Evolutionary conservation across 257 asterid species (phyloP).

Genomic region (Scutellaria baicalensis): DNA sequence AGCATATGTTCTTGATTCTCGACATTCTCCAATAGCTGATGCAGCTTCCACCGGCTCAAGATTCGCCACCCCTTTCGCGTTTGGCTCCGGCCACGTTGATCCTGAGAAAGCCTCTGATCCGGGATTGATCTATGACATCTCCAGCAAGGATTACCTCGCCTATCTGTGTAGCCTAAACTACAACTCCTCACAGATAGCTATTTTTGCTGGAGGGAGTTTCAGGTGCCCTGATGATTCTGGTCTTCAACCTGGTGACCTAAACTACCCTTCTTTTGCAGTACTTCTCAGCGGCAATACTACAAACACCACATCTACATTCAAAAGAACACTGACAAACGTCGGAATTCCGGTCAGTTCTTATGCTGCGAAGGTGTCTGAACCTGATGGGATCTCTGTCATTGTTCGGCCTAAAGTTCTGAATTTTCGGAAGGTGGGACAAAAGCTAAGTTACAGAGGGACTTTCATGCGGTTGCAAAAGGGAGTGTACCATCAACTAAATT

Average conservation of each 20-base stretch:
- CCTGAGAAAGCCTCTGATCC: slow-evolving; percentile 64
- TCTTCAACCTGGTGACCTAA: slow-evolving; percentile 45
- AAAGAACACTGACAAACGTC: slow-evolving; percentile 60
- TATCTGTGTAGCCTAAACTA: slow-evolving; percentile 55
- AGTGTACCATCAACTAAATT: slow-evolving; percentile 15
- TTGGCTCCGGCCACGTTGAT: slow-evolving; percentile 67
- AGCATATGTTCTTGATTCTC: slow-evolving; percentile 31
- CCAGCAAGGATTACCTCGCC: slow-evolving; percentile 40
- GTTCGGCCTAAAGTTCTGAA: slow-evolving; percentile 46
- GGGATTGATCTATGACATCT: slow-evolving; percentile 55
- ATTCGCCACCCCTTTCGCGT: slow-evolving; percentile 45
- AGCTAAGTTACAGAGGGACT: slow-evolving; percentile 39
- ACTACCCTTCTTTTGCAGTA: slow-evolving; percentile 75
- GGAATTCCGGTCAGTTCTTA: slow-evolving; percentile 38
- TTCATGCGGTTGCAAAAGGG: slow-evolving; percentile 25
- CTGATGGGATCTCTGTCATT: slow-evolving; percentile 33
- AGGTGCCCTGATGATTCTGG: slow-evolving; percentile 31
- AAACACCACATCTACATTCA: slow-evolving; percentile 24
- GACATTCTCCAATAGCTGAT: slow-evolving; percentile 37
- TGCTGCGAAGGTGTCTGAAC: slow-evolving; percentile 30
- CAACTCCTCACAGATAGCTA: slow-evolving; percentile 44
- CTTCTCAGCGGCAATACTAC: slow-evolving; percentile 4
- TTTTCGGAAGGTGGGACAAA: slow-evolving; percentile 41
- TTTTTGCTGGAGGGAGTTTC: slow-evolving; percentile 27
- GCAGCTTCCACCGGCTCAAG: slow-evolving; percentile 24